phyloP scores from a whole-genome alignment of 148 eudicot species.

The Persicaria maculosa region DNA sequence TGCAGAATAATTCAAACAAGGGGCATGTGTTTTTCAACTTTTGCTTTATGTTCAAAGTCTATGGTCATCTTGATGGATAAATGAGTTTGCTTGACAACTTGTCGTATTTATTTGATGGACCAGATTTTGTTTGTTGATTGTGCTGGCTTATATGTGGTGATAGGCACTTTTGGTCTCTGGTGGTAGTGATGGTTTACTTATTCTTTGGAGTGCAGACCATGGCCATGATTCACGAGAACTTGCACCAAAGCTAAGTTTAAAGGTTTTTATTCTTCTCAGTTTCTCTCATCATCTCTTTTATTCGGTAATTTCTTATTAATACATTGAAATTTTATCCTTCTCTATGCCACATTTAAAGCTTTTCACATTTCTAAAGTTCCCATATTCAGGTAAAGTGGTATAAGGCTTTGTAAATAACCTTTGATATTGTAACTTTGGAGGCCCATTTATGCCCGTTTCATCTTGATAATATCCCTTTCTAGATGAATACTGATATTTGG shows the following conservation, averaged over 20 bases:
- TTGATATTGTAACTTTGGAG: background rate
- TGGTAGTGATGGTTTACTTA: constrained; percentile 91
- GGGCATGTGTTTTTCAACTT: background rate
- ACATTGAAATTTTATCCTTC: background rate
- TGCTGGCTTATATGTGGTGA: constrained; percentile 5
- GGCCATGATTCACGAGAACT: constrained; percentile 91
- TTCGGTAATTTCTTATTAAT: background rate
- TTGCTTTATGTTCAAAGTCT: background rate
- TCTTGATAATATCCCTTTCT: background rate
- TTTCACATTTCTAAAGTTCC: background rate
- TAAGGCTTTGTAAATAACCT: background rate
- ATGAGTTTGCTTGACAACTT: background rate
- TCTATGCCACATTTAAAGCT: background rate
- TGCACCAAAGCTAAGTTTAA: constrained; percentile 86
- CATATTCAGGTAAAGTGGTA: background rate
- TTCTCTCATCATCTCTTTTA: background rate
- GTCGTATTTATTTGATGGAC: background rate
- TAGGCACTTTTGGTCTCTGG: constrained; percentile 97
- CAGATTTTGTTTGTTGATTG: background rate
- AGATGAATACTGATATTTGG: constrained; percentile 8
- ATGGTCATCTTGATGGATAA: background rate
- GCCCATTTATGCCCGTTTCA: constrained; percentile 5
- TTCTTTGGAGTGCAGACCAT: constrained; percentile 88
- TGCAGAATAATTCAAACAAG: background rate
- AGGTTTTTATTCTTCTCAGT: constrained; percentile 28